These are phyloP conservation scores for Senna siamea DNA, from an alignment of 306 rosid species.

Conservation along the genomic window DNA sequence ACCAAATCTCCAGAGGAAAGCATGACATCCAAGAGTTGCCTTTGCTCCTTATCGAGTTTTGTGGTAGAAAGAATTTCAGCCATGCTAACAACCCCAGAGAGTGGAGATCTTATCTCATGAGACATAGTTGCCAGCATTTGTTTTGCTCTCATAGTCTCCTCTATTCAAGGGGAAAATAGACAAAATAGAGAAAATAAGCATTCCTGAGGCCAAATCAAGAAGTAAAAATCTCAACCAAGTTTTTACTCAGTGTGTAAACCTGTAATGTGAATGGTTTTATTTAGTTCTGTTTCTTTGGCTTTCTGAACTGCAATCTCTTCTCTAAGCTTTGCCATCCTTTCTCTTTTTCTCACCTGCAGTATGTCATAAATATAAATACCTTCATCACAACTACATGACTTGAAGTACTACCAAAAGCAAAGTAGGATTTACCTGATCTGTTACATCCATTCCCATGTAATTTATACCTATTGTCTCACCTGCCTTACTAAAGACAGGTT, in stretches of 20 bases:
- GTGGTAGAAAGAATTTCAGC: slow-evolving; percentile 89
- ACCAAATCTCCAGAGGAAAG: slow-evolving; percentile 93
- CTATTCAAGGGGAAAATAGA: slow-evolving; percentile 36
- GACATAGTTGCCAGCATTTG: slow-evolving; percentile 99
- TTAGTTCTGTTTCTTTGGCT: slow-evolving; percentile 91
- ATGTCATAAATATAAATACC: slow-evolving; percentile 26
- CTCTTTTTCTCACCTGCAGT: slow-evolving; percentile 83
- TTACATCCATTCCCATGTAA: slow-evolving; percentile 96
- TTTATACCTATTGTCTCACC: slow-evolving; percentile 93
- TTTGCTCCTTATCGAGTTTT: slow-evolving; percentile 80
- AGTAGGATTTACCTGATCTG: slow-evolving; percentile 73
- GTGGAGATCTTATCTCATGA: slow-evolving; percentile 93
- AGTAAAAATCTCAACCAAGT: slow-evolving; percentile 25
- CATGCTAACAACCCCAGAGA: slow-evolving; percentile 94
- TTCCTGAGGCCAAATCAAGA: slow-evolving; percentile 17
- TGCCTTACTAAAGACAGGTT: slow-evolving; percentile 90
- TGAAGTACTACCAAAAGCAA: not conserved
- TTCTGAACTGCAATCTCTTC: slow-evolving; percentile 95
- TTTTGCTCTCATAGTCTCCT: slow-evolving; percentile 98
- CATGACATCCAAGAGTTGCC: slow-evolving; percentile 84
- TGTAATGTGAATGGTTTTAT: slow-evolving; percentile 94
- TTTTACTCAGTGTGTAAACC: slow-evolving; percentile 48
- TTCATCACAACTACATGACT: slow-evolving; percentile 4
- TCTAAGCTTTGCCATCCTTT: slow-evolving; percentile 82
- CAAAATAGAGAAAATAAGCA: slow-evolving; percentile 1